Base-by-base conservation (phyloP, 129 eudicot species). In the Chrysanthemum seticuspe region DNA sequence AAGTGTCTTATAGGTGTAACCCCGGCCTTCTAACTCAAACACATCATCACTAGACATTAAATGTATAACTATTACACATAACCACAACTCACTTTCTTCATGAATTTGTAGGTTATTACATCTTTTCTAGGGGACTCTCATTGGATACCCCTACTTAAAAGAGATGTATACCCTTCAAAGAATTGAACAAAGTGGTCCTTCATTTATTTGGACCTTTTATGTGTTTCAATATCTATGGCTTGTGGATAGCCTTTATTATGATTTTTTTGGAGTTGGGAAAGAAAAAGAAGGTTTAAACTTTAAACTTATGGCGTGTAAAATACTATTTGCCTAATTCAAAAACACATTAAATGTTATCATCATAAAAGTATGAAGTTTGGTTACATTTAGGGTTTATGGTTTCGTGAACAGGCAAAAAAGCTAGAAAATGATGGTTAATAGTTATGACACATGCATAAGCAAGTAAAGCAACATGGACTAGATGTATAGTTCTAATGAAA, bases 111-210 rank as follows among this genome's bases (percentile, higher is more conserved):
- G 34, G 63, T 47, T 65, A 44, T 52, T 16, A 48, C 77, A 75
- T 19, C 60, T 34, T 68, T n/a, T 60, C 57, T 58, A 76, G 68
- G 50, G 53, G 40, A 60, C 52, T 68, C 44, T 60, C 65, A 50
- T 61, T 54, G 76, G 64, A 75, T 69, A 70, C 81, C 58, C 64
- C 76, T 62, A 51, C 71, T n/a, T 50, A 34, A 50, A 60, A 61
- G 58, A 21, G 71, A 77, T 77, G 53, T 29, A 62, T 13, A 77
- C 71, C 31, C 80, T 68, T 69, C 63, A 69, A n/a, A 12, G 6
- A 27, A 31, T 76, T 68, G 23, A 68, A 76, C 56, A 60, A 62
- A 4, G 60, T 53, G 72, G 76, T 78, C 76, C 76, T 40, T 70
- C 61, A 19, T 16, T 40, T 36, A 16, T 61, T 69, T 52, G 5